These are phyloP conservation scores for Ophiorrhiza pumila DNA, from an alignment of 257 asterid species.

Conservation along the genomic window DNA sequence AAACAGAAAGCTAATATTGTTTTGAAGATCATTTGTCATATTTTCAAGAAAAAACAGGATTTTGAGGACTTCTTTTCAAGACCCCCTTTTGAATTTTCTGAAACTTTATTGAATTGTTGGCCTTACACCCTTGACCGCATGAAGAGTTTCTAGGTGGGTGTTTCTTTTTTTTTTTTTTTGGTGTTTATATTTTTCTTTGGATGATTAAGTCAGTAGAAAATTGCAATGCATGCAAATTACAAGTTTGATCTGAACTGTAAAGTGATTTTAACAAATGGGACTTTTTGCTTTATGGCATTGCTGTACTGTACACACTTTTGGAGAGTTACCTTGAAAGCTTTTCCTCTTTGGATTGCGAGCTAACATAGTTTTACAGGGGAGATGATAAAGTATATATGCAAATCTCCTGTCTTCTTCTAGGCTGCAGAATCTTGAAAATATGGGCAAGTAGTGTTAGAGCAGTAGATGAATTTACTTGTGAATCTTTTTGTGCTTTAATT, in stretches of 20 bases:
- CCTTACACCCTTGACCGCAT: neutral
- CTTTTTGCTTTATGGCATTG: neutral
- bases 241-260: constrained; percentile 2
- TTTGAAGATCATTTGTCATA: constrained; percentile 12
- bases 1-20: neutral
- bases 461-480: neutral
- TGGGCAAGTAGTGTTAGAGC: neutral
- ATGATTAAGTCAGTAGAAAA: neutral
- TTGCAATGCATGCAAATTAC: neutral
- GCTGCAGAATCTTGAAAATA: constrained; percentile 21
- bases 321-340: constrained; percentile 5
- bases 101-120: neutral
- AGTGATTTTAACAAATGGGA: neutral
- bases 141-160: neutral
- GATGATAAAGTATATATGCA: neutral
- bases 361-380: constrained; percentile 8
- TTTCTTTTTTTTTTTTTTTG: neutral
- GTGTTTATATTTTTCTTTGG: too few species aligned
- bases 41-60: neutral
- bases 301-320: constrained; percentile 9
- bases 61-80: neutral
- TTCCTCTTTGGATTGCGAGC: constrained; percentile 24
- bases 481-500: neutral
- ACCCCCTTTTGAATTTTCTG: neutral
- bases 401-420: constrained; percentile 8